A percentile compares a stretch with the other conserved stretches of the same genome.
These are phyloP conservation scores for Ceratocystis smalleyi DNA, from an alignment of 2,329 filamentous ascomycete species.

Conservation along the genomic window DNA sequence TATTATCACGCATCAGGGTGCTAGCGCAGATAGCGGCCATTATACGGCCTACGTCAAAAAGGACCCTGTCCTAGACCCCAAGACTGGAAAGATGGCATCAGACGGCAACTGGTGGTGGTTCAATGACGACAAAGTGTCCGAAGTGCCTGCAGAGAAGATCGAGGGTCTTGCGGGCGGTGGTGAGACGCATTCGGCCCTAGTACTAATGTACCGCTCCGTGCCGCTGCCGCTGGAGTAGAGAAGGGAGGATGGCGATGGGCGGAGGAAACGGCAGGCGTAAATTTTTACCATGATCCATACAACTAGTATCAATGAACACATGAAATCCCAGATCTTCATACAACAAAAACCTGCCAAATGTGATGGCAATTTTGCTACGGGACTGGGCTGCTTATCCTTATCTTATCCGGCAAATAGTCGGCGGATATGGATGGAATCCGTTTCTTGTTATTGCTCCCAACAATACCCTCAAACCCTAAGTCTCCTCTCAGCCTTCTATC, in stretches of 20 bases:
- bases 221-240: slow-evolving; percentile 40
- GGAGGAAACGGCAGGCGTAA: neutral
- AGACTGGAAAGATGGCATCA: slow-evolving; percentile 65
- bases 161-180: slow-evolving; percentile 79
- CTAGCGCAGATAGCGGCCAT: slow-evolving; percentile 91
- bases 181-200: slow-evolving; percentile 69
- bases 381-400: no score
- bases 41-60: slow-evolving; percentile 99
- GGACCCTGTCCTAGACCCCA: slow-evolving; percentile 52
- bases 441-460: no score
- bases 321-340: neutral
- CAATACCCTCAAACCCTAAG: no score
- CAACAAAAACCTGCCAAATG: no score
- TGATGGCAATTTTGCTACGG: no score
- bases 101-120: slow-evolving; percentile 99
- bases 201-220: slow-evolving; percentile 63
- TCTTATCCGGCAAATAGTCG: no score
- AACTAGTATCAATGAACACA: slow-evolving; percentile 1
- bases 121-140: slow-evolving; percentile 92
- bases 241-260: neutral
- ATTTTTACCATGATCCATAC: slow-evolving; percentile 2
- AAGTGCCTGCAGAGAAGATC: slow-evolving; percentile 84
- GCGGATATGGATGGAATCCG: no score
- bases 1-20: slow-evolving; percentile 90
- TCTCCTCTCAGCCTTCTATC: no score